phyloP scores from a whole-genome alignment of 352 stramenopile species.

The Globisporangium paroecandrum region DNA sequence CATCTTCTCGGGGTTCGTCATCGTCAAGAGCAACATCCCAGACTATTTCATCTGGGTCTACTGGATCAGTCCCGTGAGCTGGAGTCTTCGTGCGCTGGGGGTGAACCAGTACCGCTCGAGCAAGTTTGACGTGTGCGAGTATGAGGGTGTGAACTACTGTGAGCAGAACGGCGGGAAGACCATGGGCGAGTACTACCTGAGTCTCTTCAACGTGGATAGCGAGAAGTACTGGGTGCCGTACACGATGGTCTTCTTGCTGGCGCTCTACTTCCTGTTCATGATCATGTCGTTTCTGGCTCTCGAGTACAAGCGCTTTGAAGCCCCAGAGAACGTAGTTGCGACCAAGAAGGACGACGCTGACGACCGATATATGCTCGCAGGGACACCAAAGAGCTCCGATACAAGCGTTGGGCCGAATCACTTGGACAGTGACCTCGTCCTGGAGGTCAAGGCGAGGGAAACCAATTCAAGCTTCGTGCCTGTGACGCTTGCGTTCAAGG shows the following conservation, averaged over 20 bases:
- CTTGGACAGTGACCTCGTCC: conserved; percentile 12
- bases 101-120: conserved; percentile 23
- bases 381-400: background rate
- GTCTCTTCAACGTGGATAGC: conserved; percentile 4
- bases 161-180: background rate
- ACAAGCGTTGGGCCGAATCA: conserved; percentile 15
- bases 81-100: conserved; percentile 17
- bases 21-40: conserved; percentile 10
- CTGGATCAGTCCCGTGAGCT: conserved; percentile 31
- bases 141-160: conserved; percentile 17
- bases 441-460: too few species aligned
- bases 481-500: too few species aligned
- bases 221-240: conserved; percentile 8
- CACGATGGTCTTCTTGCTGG: conserved; percentile 15
- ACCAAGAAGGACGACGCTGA: background rate
- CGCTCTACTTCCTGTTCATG: conserved; percentile 16
- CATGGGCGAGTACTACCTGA: conserved; percentile 20
- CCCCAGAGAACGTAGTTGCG: background rate
- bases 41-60: conserved; percentile 19
- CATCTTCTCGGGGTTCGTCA: conserved; percentile 27
- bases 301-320: background rate
- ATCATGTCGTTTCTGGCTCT: background rate
- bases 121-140: conserved; percentile 13
- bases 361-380: background rate
- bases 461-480: too few species aligned